Evolutionary conservation across 257 asterid genomes (phyloP), one percentile per base, ranked within the genome.

Genomic region (Forsythia viridissima): DNA sequence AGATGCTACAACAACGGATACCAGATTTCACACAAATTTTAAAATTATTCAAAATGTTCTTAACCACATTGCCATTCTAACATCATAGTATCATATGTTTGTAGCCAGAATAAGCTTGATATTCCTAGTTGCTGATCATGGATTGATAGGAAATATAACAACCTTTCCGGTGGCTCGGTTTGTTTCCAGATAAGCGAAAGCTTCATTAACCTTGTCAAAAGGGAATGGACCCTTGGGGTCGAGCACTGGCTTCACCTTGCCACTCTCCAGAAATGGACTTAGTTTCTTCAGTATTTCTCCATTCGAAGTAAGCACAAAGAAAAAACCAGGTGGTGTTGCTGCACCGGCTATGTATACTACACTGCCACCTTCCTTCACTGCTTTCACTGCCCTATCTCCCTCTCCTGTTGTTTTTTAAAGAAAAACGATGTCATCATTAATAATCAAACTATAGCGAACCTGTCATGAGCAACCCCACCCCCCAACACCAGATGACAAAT

Each of bases 151-250:
- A 78, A 82, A 74, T 55, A 94, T 80, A 57, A 93, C 96, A 66
- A 94, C 96, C 74, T 94, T 94, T 2, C 98, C 98, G 6, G 91
- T 80, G 43, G 98, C 96, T 18, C 92, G 88, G 37, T 85, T 86
- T n/a, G 98, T 88, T 78, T 91, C 97, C 72, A 94, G 86, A 72
- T 93, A 74, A n/a, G 97, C 86, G 83, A 93, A 90, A 24, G 97
- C 99, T 80, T 95, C 97, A 8, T 55, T 87, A 20, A 91, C 93
- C 88, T 90, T 84, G 76, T 90, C 90, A 55, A 95, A 92, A 21
- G 91, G 87, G 80, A 89, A 95, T 3, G 93, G 94, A 55, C 97
- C 97, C 20, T 88, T 90, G 6, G 97, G 93, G 70, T 93, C 99
- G 21, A 92, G 72, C 10, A 93, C 82, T 24, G 96, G 86, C 76